These are phyloP conservation scores for Beauveria australis DNA, from an alignment of 2,329 filamentous ascomycete species.

Conservation along the genomic window DNA sequence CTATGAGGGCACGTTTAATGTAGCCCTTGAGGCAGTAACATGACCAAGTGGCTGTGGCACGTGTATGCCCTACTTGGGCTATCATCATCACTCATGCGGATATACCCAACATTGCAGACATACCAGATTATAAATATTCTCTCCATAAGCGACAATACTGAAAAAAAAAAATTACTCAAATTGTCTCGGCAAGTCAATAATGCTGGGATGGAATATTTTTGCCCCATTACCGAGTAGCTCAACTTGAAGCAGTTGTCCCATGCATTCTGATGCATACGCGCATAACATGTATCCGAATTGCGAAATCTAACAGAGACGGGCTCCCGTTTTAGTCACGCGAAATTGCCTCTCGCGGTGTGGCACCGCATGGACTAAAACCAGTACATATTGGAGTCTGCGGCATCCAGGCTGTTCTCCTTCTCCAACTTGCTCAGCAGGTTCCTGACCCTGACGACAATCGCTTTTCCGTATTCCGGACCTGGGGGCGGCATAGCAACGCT, in stretches of 20 bases:
- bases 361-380: background rate
- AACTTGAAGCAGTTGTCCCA: conserved; percentile 20
- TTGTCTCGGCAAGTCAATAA: conserved; percentile 27
- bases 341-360: background rate
- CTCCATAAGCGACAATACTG: too few species aligned
- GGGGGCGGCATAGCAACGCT: conserved; percentile 17
- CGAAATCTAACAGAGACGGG: too few species aligned
- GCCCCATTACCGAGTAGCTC: conserved; percentile 16
- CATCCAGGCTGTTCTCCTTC: conserved; percentile 17
- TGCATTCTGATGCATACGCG: conserved; percentile 16
- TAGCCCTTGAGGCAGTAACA: background rate
- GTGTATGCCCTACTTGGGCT: background rate
- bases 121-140: too few species aligned
- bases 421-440: conserved; percentile 16
- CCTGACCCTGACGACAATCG: conserved; percentile 18
- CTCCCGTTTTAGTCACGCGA: too few species aligned
- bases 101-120: too few species aligned
- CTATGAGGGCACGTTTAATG: background rate
- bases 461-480: conserved; percentile 20
- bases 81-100: too few species aligned
- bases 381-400: background rate
- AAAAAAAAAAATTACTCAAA: too few species aligned
- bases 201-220: conserved; percentile 20
- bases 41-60: background rate
- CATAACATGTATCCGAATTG: background rate